Conservation (phyloP, 192 early-diverging fungal genomes). For the Podila verticillata region DNA sequence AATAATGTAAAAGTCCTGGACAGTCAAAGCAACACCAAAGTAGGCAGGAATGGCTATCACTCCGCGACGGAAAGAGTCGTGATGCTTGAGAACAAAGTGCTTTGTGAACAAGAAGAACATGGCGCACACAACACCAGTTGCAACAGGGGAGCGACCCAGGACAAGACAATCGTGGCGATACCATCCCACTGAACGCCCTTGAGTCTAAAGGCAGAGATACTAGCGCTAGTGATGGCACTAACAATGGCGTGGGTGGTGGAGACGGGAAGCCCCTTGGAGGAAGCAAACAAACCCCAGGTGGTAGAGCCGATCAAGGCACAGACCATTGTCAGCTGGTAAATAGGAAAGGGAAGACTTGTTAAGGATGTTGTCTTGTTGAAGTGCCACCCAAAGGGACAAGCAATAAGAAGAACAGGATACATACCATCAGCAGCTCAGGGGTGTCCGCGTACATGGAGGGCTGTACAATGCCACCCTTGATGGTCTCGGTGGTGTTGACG, state of each 20-base stretch:
- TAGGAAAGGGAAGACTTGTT: conserved; percentile 11
- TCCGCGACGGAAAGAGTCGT: conserved; percentile 73
- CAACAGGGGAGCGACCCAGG: conserved; percentile 79
- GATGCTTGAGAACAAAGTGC: conserved; percentile 65
- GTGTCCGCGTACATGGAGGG: conserved; percentile 59
- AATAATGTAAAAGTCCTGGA: conserved; percentile 76
- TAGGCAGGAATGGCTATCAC: conserved; percentile 75
- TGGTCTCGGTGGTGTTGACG: conserved; percentile 77
- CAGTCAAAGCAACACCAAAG: conserved; percentile 71
- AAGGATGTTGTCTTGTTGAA: neutral
- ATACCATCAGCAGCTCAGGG: conserved; percentile 79
- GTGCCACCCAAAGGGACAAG: no score
- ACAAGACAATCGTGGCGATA: conserved; percentile 68
- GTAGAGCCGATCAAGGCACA: conserved; percentile 83
- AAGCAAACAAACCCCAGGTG: conserved; percentile 77
- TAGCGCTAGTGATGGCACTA: conserved; percentile 78
- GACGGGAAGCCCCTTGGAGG: conserved; percentile 74
- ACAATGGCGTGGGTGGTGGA: conserved; percentile 88
- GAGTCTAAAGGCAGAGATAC: conserved; percentile 77
- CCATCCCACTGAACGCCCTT: conserved; percentile 69
- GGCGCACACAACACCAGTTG: conserved; percentile 71
- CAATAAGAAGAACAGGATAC: neutral
- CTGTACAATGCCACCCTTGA: conserved; percentile 78
- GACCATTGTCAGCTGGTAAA: conserved; percentile 77
- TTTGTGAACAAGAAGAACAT: conserved; percentile 75